Evolutionary conservation across 2,329 filamentous ascomycete species (phyloP).

Genomic region (Penicillium brasilianum): DNA sequence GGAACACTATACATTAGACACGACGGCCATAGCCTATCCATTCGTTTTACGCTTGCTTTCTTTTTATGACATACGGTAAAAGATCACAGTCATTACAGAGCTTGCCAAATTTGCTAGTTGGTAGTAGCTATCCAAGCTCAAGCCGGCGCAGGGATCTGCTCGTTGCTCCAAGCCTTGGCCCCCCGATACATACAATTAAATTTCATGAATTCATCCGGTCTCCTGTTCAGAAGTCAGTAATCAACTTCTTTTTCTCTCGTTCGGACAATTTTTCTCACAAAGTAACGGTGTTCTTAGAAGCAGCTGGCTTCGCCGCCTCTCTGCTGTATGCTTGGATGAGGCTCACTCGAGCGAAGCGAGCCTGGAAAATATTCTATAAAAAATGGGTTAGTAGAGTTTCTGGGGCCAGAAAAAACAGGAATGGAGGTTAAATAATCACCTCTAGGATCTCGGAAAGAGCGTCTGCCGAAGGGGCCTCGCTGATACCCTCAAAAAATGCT

Average conservation of each 20-base stretch:
- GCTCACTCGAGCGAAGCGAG: constrained; percentile 19
- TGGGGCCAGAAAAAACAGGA: neutral
- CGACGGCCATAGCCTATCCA: too few relatives aligned
- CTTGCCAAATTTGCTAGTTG: neutral
- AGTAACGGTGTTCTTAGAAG: constrained; percentile 16
- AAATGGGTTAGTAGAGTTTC: neutral
- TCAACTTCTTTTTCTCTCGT: neutral
- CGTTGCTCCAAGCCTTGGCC: constrained; percentile 17
- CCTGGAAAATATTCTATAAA: constrained; percentile 17
- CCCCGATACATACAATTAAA: constrained; percentile 25
- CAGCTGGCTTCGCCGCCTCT: constrained; percentile 21
- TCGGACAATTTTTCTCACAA: constrained; percentile 19
- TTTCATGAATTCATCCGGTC: constrained; percentile 25
- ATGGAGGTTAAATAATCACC: neutral
- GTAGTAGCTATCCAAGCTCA: neutral
- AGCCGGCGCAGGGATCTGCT: constrained; percentile 3
- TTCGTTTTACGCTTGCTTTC: too few relatives aligned
- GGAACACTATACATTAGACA: neutral
- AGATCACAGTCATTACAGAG: neutral
- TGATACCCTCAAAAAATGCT: constrained; percentile 19
- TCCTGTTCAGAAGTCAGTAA: constrained; percentile 7
- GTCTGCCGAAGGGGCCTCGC: constrained; percentile 9
- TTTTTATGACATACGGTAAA: neutral
- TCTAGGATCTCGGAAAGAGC: constrained; percentile 9
- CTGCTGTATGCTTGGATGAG: constrained; percentile 23